phyloP scores from a whole-genome alignment of 2,329 filamentous ascomycete genomes.

The Scopulariopsis brevicaulis region DNA sequence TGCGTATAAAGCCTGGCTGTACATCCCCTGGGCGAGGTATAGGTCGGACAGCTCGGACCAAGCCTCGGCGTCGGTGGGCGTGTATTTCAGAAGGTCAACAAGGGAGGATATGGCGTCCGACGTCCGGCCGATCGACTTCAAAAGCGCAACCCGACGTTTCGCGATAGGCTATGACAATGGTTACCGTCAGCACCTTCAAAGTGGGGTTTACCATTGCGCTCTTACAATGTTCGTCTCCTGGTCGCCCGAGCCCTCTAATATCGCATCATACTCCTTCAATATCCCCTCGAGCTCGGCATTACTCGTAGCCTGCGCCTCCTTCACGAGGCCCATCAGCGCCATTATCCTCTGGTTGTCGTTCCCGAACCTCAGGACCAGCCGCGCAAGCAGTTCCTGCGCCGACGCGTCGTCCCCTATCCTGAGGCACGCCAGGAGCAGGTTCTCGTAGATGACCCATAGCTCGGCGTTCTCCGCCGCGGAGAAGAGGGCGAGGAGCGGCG shows the following conservation, averaged over 20 bases:
- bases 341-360: conserved; percentile 74
- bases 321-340: conserved; percentile 70
- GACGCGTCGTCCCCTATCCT: conserved; percentile 73
- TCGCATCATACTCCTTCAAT: conserved; percentile 65
- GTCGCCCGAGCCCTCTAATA: conserved; percentile 38
- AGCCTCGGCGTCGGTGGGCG: conserved; percentile 81
- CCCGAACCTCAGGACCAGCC: conserved; percentile 72
- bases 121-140: conserved; percentile 60
- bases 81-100: conserved; percentile 65
- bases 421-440: conserved; percentile 73
- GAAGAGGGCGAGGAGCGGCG: conserved; percentile 40
- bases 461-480: conserved; percentile 60
- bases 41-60: conserved; percentile 89
- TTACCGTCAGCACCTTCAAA: conserved; percentile 1
- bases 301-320: conserved; percentile 68
- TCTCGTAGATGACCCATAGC: conserved; percentile 78
- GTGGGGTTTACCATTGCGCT: conserved; percentile 8
- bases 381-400: conserved; percentile 64
- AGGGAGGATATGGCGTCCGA: conserved; percentile 66
- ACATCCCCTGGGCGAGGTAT: conserved; percentile 70
- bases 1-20: conserved; percentile 74
- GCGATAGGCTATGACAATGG: conserved; percentile 52
- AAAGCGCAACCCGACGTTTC: conserved; percentile 72
- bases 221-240: conserved; percentile 72
- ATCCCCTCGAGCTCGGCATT: conserved; percentile 55